Conservation (phyloP, 176 grass and related monocot species). For the Alloteropsis semialata region DNA sequence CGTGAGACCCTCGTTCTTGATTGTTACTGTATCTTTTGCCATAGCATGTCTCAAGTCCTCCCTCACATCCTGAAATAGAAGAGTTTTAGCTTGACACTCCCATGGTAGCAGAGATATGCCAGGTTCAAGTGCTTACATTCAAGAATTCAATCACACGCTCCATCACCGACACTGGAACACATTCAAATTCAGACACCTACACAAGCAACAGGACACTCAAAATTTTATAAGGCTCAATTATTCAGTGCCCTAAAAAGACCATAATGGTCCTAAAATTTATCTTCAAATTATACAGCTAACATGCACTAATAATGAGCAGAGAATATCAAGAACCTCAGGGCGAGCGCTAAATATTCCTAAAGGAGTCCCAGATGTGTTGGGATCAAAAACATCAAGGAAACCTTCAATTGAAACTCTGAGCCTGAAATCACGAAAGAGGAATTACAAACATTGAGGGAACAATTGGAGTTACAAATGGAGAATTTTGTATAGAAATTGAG, state of each 20-base stretch:
- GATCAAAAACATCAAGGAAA: constrained; percentile 86
- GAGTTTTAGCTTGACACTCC: constrained; percentile 11
- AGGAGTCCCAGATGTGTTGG: constrained; percentile 61
- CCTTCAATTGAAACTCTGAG: constrained; percentile 84
- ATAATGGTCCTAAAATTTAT: not conserved
- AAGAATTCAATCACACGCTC: constrained; percentile 80
- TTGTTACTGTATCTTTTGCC: constrained; percentile 60
- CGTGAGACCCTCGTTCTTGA: constrained; percentile 69
- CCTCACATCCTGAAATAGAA: constrained; percentile 71
- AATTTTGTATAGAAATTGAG: not conserved
- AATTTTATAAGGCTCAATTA: constrained; percentile 7
- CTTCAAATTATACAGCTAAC: not conserved
- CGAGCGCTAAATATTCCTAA: constrained; percentile 65
- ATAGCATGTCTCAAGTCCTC: constrained; percentile 75
- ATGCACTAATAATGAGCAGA: not conserved
- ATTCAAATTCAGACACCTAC: constrained; percentile 87
- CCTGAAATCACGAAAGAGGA: constrained; percentile 47
- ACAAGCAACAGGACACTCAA: constrained; percentile 17
- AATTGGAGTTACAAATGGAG: not conserved
- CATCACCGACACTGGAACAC: constrained; percentile 82
- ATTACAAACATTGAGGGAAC: constrained; percentile 9
- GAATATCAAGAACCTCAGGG: constrained; percentile 63
- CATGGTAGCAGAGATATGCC: constrained; percentile 17
- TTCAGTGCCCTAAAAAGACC: not conserved
- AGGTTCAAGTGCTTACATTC: constrained; percentile 63